Evolutionary conservation across 2,329 filamentous ascomycete genomes (phyloP).

Genomic region (Cytospora chrysosperma): DNA sequence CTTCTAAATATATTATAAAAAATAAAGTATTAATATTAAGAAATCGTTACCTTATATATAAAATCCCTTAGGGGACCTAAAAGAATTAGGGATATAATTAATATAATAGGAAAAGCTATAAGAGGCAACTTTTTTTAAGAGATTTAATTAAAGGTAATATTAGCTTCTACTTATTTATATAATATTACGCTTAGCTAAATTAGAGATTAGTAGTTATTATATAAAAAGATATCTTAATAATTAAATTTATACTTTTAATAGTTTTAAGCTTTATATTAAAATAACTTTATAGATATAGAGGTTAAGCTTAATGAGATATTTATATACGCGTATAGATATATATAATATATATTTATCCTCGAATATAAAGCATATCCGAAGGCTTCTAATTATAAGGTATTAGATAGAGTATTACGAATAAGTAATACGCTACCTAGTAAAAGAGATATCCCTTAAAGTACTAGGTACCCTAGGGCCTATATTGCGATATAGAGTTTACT

Average conservation of each 20-base stretch:
- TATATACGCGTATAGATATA: not conserved
- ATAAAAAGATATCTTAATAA: not conserved
- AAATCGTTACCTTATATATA: not conserved
- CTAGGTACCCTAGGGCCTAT: no score
- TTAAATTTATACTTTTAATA: not conserved
- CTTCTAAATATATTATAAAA: not conserved
- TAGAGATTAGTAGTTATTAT: not conserved
- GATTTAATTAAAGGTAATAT: no score
- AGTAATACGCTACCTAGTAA: no score
- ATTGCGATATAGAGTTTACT: no score
- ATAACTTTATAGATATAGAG: not conserved
- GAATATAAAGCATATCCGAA: not conserved
- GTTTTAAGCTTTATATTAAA: not conserved
- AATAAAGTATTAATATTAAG: not conserved
- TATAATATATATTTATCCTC: not conserved
- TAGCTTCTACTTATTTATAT: not conserved
- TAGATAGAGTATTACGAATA: no score
- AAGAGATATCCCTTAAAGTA: no score
- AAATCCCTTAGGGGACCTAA: not conserved
- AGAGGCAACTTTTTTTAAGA: not conserved
- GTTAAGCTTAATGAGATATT: not conserved
- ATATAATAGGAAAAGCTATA: not conserved
- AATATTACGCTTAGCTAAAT: no score
- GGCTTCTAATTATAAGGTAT: not conserved
- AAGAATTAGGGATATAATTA: not conserved